Conservation (phyloP, 805 yeast genomes). For the Yamadazyma paraphyllophila region DNA sequence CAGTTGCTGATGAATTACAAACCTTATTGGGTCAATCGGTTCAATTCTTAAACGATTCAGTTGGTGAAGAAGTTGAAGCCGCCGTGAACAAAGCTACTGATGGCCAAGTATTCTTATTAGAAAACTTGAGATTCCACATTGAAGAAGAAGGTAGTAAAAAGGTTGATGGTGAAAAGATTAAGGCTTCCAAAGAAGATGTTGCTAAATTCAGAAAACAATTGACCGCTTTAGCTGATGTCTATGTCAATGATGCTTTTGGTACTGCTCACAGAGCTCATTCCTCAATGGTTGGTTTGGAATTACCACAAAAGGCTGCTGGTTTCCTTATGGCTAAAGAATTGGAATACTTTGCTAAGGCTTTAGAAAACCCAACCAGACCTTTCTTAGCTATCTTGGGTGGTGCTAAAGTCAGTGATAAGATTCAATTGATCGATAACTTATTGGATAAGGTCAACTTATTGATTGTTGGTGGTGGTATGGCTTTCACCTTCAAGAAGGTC, state of each 20-base stretch:
- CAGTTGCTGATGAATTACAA: constrained; percentile 88
- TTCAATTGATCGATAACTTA: constrained; percentile 95
- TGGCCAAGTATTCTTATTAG: constrained; percentile 87
- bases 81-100: constrained; percentile 69
- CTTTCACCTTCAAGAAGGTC: constrained; percentile 97
- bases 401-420: constrained; percentile 99
- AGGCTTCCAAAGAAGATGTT: constrained; percentile 85
- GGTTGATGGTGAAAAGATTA: constrained; percentile 82
- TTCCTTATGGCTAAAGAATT: constrained; percentile 98
- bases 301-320: constrained; percentile 97
- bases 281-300: constrained; percentile 96
- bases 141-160: constrained; percentile 95
- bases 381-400: constrained; percentile 99
- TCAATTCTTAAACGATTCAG: constrained; percentile 84
- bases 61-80: constrained; percentile 84
- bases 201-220: constrained; percentile 84
- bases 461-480: constrained; percentile 99
- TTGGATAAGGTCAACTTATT: constrained; percentile 92
- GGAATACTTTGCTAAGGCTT: constrained; percentile 95
- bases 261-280: constrained; percentile 99
- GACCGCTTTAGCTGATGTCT: constrained; percentile 92
- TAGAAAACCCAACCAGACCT: constrained; percentile 97
- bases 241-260: constrained; percentile 97
- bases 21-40: constrained; percentile 70
- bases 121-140: constrained; percentile 97